Percentiles rank a stretch among this genome's conserved stretches.
Evolutionary conservation across 495 filamentous ascomycete species (phyloP).

Genomic region (Penicillium antarcticum): DNA sequence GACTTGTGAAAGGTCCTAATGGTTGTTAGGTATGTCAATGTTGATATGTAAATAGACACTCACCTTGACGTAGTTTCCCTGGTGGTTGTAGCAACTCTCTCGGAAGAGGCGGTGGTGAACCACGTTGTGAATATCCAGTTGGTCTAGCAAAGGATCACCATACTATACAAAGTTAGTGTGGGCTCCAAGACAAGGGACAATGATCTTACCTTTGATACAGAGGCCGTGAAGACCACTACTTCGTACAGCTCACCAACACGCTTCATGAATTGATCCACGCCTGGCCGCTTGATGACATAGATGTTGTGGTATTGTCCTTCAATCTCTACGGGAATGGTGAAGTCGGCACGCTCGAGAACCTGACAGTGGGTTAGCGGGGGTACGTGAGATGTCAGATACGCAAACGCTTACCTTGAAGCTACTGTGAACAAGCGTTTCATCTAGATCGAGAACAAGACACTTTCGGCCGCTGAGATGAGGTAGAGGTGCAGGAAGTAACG

Average conservation of each 20-base stretch:
- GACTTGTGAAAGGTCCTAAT: conserved; percentile 87
- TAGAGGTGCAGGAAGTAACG: conserved; percentile 73
- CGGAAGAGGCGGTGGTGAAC: conserved; percentile 96
- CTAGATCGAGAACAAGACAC: conserved; percentile 91
- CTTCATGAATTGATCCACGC: conserved; percentile 99
- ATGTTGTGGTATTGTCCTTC: conserved; percentile 99
- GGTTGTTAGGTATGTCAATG: conserved; percentile 13
- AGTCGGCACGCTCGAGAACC: conserved; percentile 97
- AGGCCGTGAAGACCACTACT: conserved; percentile 97
- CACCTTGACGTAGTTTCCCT: conserved; percentile 97
- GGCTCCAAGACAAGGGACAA: background rate
- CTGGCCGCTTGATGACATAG: conserved; percentile 97
- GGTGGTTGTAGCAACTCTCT: conserved; percentile 98
- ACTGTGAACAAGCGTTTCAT: conserved; percentile 98
- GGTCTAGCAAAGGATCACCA: conserved; percentile 92
- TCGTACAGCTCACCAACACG: conserved; percentile 96
- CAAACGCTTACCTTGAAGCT: conserved; percentile 85
- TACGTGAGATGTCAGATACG: conserved; percentile 7
- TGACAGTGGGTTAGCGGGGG: conserved; percentile 36
- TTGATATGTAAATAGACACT: too few species aligned
- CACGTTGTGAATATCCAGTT: conserved; percentile 94
- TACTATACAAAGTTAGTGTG: conserved; percentile 55
- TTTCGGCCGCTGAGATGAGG: conserved; percentile 82
- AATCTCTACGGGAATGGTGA: conserved; percentile 98
- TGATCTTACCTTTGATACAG: conserved; percentile 84